Base-by-base conservation (phyloP, 2,329 filamentous ascomycete genomes). In the Orbilia brochopaga region DNA sequence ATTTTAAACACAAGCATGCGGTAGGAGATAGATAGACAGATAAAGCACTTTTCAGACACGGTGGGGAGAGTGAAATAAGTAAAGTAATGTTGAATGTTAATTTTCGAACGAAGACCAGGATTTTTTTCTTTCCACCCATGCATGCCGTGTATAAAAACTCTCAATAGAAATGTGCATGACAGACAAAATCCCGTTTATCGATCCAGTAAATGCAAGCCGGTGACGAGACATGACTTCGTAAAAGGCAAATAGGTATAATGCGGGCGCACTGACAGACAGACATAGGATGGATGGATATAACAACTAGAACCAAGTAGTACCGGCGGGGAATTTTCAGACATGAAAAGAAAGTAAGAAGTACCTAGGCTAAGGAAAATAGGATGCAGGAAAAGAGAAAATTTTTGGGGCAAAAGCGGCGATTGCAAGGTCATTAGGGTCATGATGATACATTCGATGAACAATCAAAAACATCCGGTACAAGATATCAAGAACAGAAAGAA, bases 201-300 rank as follows among this genome's bases (percentile, higher is more conserved):
- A 65, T 72, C 67, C 67, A 72, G 67, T 72, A 72, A 72, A 72
- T 65, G 67, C 67, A 72, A 72, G 67, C 56, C 66, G 66, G 64
- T 72, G 67, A 72, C 27, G 27, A 32, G 27, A 32, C 67, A 72
- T 72, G 67, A 72, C 65, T 65, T 59, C 56, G 50, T 57, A 57
- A 72, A n/a, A 72, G 67, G 55, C 67, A 72, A 72, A 72, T 72
- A 72, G 67, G 67, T 72, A 72, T 72, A 72, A 72, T 72, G 67
- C 44, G 44, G n/a, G 17, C 67, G 60, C 67, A 65, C 60, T 72
- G 56, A 72, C 67, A 72, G 59, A 72, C 59, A 48, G 46, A 72
- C 61, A 69, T 58, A 56, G 15, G 17, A 44, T 13, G 11, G 54
- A 72, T 48, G 59, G 27, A 32, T 32, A 65, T 61, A 72, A 63